Evolutionary conservation across 495 filamentous ascomycete species (phyloP), one percentile per base, ranked within the genome.

Genomic region (Penicillium samsonianum): DNA sequence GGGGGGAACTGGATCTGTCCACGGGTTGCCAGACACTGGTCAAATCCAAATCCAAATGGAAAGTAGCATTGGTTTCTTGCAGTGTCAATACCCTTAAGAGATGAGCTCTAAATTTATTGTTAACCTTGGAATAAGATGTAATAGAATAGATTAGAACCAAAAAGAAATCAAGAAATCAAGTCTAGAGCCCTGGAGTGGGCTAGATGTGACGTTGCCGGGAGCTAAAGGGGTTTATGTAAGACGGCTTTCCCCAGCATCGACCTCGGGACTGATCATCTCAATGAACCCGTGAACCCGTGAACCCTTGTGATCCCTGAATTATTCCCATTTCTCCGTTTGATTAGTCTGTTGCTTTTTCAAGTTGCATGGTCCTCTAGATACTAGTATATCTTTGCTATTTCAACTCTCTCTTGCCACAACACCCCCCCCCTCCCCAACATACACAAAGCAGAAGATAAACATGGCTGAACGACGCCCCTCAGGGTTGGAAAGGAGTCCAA

Each of bases 401-500:
- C 44, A 53, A 42, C 45, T 38, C 57, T 17, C 46, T 62, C 55
- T 67, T 62, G 67, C 64, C 64, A 63, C 59, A 53, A 56, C 48
- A 30, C 59, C 60, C 61, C 57, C 63, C 61, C 53, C 64, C 61
- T 60, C 55, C 59, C 55, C 58, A 61, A 68, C 65, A 55, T 63
- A 58, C 41, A 30, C 61, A 59, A 48, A 57, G 41, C 44, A 42
- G 31, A 23, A 45, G 44, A 67, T 52, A 50, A 51, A 59, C 23
- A 71, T 69, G 66, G 48, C 66, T 25, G 66, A 67, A 51, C 43
- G 31, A 47, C 68, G 71, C 46, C 67, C 67, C 35, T 68, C 72
- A 40, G 63, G 68, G 51, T 58, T 70, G 53, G 65, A 55, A 52
- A 67, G 63, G 55, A 71, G 57, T 33, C 74, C 74, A 50, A 81